Evolutionary conservation across 768 basidiomycete species (phyloP), one percentile per base, ranked within the genome.

Genomic region (Xanthoconium stramineum): DNA sequence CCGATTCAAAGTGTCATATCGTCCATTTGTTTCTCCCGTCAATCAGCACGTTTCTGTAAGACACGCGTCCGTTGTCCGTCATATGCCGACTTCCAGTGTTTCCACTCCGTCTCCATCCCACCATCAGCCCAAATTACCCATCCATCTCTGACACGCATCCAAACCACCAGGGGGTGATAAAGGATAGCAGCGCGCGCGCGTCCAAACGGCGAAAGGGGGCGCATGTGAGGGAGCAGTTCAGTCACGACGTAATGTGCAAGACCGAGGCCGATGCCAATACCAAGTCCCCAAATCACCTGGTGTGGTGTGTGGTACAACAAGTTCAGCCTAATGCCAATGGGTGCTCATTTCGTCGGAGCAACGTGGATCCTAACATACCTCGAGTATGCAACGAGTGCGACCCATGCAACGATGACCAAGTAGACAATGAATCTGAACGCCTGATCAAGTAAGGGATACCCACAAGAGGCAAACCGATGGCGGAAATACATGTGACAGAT

Each of bases 51-150:
- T 38, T 62, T 70, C 35, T 44, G 40, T 39, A 24, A 24, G 24
- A 24, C 24, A 24, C 24, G 24, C 24, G 24, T 24, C 24, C 44
- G 69, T 53, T 66, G 75, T 50, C 68, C 75, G 42, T 83, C 80
- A 80, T 85, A 88, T 62, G 77, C 75, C 17, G 62, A 61, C 58
- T 80, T 79, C 91, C 91, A 94, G 29, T 71, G 68, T 55, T 69
- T 64, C 87, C 89, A 94, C 58, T 89, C 89, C 20, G 64, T 73
- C 66, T 88, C 88, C 28, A 80, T 77, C 3, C 91, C 91, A n/a
- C 86, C 86, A 67, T 94, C 91, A 5, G 75, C 62, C 86, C 89
- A 94, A 1, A 91, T 74, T 12, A 77, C 80, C 91, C 91, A 94
- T 7, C 91, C 89, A 64, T 94, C 91, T 45, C 89, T 79, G 42